A percentile compares a stretch with the other conserved stretches of the same genome.
Conservation (phyloP, 768 basidiomycete genomes). For the Trametes coccinea region DNA sequence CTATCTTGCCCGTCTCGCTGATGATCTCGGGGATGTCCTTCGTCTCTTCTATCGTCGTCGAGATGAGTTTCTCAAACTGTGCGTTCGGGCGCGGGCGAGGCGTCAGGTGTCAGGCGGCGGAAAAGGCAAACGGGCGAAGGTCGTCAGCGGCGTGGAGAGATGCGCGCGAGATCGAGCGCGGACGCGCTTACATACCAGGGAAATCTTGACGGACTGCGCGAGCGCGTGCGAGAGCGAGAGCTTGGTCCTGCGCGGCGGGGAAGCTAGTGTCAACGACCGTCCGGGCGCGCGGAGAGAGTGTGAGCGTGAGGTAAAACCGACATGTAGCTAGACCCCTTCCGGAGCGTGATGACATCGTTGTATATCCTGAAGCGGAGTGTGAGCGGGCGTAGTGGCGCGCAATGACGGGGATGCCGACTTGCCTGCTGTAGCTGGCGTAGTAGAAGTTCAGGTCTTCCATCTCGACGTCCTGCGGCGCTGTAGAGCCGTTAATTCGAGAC, state of each 20-base stretch:
- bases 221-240: constrained; percentile 92
- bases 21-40: constrained; percentile 94
- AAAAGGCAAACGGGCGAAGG: not conserved
- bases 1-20: constrained; percentile 93
- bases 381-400: constrained; percentile 11
- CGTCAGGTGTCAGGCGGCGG: not conserved
- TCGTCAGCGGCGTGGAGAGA: not conserved
- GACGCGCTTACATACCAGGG: constrained; percentile 52
- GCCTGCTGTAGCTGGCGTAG: constrained; percentile 96
- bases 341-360: constrained; percentile 94
- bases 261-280: constrained; percentile 1
- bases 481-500: not conserved
- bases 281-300: constrained; percentile 6
- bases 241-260: constrained; percentile 71
- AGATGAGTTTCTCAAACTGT: constrained; percentile 90
- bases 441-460: constrained; percentile 98
- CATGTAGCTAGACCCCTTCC: constrained; percentile 96
- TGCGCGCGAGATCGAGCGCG: not conserved
- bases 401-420: constrained; percentile 5
- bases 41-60: constrained; percentile 92
- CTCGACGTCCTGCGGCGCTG: constrained; percentile 86
- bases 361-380: constrained; percentile 62
- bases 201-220: constrained; percentile 96
- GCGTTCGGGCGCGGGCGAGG: not conserved
- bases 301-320: constrained; percentile 39